Base-by-base conservation (phyloP, 1,284 basidiomycete genomes). In the Stereum hirsutum region DNA sequence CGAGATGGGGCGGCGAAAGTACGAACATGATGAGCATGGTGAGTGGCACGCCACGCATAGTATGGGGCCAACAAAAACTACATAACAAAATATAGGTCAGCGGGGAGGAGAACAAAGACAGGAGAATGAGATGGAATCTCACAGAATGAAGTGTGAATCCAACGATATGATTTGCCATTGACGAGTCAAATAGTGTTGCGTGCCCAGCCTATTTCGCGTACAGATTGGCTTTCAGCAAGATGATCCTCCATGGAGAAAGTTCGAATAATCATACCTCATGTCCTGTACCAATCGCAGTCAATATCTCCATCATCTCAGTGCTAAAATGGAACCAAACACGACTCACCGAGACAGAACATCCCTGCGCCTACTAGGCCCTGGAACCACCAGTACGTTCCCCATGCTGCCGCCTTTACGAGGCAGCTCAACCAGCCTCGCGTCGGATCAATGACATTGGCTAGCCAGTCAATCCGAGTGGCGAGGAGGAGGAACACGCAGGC, bases 41-140 rank as follows among this genome's bases (percentile, higher is more conserved):
- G 75, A 6, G 72, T 69, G 4, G 68, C 68, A 41, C 75, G 65
- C 76, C 76, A 78, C 20, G 74, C 62, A 53, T 70, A 76, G 55
- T 74, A 80, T 6, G 76, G 75, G 5, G 72, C 68, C 21, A 78
- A 59, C 38, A 78, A 64, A 53, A 71, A 72, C 68, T 63, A 49
- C 28, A 39, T 24, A 30, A 40, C 20, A 25, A 15, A 42, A 43
- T 27, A 42, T 31, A 23, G 37, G 43, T 47, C 28, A 49, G 47
- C 44, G 35, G 27, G 15, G 37, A 41, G 34, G 21, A 31, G 14
- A 32, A 39, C 6, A 20, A 12, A 21, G 6, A 8, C n/a, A n/a
- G 10, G 5, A 17, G 30, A 12, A 20, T 1, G 12, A 25, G 11
- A 39, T 26, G 41, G 28, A 34, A 41, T 53, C 59, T 46, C 53